Base-by-base conservation (phyloP, 352 stramenopile species). In the Pythium utonaiense region DNA sequence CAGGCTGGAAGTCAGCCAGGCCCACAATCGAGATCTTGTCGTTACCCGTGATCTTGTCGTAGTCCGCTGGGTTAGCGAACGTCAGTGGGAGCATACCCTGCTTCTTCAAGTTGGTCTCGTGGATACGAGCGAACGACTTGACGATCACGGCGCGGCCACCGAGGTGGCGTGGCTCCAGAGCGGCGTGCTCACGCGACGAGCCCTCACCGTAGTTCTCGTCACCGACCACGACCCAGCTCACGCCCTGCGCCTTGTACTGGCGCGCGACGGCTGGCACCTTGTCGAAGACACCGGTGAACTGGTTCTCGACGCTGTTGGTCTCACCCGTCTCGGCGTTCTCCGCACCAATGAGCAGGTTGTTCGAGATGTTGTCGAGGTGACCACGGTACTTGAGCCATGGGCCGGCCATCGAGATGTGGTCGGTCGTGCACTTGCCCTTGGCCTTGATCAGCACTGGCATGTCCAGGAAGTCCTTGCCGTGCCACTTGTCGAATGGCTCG, bases 71-170 rank as follows among this genome's bases (percentile, higher is more conserved):
- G 83, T 97, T 89, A 24, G 83, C 88, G 70, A 98, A 98, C 55
- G 86, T 96, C 55, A 98, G 77, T 38, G 90, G 86, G 14, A 98
- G 83, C 89, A 98, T 97, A 67, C 91, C 91, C 75, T 98, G 91
- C 86, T 98, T 98, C 88, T 98, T 98, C 69, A 98, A 72, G 80
- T 98, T 98, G 30, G 91, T 98, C 78, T 98, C 91, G 81, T 98
- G 91, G 68, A 98, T 98, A 74, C 91, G 88, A 40, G 91, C 91
- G 67, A 98, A 98, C 73, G 86, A 96, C 78, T 96, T 96, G 34
- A 96, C 86, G 41, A 98, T 94, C 41, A 98, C 88, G 56, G 91
- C 91, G 53, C 85, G 77, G 62, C 89, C 91, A 44, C 90, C 90
- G 50, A 98, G 79, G 76, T 96, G 89, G 53, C 91, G 88, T 25